These are phyloP conservation scores for Trametes hirsuta DNA, from an alignment of 1,284 basidiomycete species.

Conservation along the genomic window DNA sequence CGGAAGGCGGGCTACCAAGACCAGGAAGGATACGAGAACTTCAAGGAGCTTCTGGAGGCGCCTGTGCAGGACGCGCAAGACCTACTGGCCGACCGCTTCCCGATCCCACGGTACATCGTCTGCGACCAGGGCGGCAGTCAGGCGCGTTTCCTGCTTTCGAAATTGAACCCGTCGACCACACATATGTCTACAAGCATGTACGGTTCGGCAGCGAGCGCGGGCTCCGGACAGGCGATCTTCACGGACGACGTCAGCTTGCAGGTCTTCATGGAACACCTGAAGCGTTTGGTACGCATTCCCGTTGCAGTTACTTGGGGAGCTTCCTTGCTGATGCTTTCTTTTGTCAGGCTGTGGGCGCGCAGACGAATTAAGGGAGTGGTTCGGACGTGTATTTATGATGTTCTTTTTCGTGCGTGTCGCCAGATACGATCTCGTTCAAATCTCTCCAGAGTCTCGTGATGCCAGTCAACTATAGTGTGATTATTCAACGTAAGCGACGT, in stretches of 20 bases:
- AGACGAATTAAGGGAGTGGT: slow-evolving; percentile 53
- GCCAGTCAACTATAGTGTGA: neutral
- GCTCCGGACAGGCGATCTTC: slow-evolving; percentile 91
- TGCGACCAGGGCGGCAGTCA: slow-evolving; percentile 98
- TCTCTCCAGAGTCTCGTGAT: neutral
- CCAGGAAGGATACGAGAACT: slow-evolving; percentile 98
- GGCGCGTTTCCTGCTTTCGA: slow-evolving; percentile 94
- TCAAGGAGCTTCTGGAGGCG: slow-evolving; percentile 90
- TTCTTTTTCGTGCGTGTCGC: slow-evolving; percentile 1
- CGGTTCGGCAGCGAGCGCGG: slow-evolving; percentile 65
- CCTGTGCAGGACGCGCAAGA: slow-evolving; percentile 89
- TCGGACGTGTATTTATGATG: slow-evolving; percentile 17
- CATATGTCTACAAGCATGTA: slow-evolving; percentile 94
- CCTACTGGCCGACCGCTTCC: slow-evolving; percentile 92
- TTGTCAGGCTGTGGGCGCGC: slow-evolving; percentile 67
- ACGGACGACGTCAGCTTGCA: slow-evolving; percentile 98
- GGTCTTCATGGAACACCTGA: slow-evolving; percentile 96
- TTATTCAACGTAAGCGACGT: neutral
- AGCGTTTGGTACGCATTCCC: slow-evolving; percentile 68
- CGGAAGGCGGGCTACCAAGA: slow-evolving; percentile 99
- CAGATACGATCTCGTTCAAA: neutral
- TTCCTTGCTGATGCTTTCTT: slow-evolving; percentile 9
- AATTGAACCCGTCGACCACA: slow-evolving; percentile 97
- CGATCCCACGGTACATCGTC: slow-evolving; percentile 97
- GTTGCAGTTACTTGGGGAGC: neutral